Evolutionary conservation across 2,329 filamentous ascomycete species (phyloP), one percentile per base, ranked within the genome.

Genomic region (Fusarium sp.): DNA sequence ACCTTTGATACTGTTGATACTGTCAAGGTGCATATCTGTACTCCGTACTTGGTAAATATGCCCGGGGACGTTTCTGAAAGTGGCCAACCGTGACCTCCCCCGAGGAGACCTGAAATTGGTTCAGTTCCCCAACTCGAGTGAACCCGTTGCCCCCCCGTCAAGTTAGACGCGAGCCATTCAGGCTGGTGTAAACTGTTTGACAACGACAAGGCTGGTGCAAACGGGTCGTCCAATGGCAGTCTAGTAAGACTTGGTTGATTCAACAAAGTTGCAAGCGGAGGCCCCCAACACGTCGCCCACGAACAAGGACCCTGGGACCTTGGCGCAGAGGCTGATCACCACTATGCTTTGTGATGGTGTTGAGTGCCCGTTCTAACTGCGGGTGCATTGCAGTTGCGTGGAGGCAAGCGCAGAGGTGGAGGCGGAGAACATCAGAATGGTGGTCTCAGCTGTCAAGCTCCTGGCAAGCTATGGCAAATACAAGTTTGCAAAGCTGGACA

Each of bases 311-410:
- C 65, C 69, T 66, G 59, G 62, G 65, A 66, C 65, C 60, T 68
- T 74, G 72, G 37, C 41, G 42, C 47, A 53, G 50, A 73, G 57
- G 69, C 68, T 74, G 66, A 74, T 68, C 59, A 55, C 61, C 58
- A 59, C 59, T 37, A 46, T 54, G 51, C 48, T 61, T 59, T 69
- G 45, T 73, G 66, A 55, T 64, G 62, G 54, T 71, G 67, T 53
- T 57, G 40, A 59, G 51, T 71, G 27, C 27, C 27, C 27, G 67
- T 49, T 57, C 30, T 48, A 64, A 50, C 54, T 65, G 65, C 37
- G 58, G 58, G 55, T 51, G 45, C 43, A 37, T 55, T 63, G 41
- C 43, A 66, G 47, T 47, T 55, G 34, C 28, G 59, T 46, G 58
- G 61, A 68, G 63, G 43, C 25, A 43, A 63, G 43, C 13, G 21